These are phyloP conservation scores for Psilocybe subaeruginosa DNA, from an alignment of 768 basidiomycete species.

Conservation along the genomic window DNA sequence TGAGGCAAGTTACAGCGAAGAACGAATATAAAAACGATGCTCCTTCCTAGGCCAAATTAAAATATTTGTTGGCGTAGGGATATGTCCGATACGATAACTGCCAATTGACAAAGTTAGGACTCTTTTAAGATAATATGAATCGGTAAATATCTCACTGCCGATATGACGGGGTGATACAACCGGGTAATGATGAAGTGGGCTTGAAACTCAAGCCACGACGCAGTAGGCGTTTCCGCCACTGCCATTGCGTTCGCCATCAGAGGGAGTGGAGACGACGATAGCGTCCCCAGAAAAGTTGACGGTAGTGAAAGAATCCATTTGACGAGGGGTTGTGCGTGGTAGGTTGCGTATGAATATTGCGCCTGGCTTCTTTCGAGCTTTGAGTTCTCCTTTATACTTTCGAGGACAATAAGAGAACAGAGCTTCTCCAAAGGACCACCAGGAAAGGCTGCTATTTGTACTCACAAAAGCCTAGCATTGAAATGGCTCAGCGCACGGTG, in stretches of 20 bases:
- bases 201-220: background rate
- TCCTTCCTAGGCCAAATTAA: background rate
- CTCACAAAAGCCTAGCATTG: no score
- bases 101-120: background rate
- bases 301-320: slow-evolving; percentile 5
- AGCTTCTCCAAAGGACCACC: no score
- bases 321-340: background rate
- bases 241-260: slow-evolving; percentile 1
- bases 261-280: background rate
- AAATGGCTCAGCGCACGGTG: no score
- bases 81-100: background rate
- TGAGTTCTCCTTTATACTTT: background rate
- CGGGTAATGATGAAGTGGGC: background rate
- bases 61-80: background rate
- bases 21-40: background rate
- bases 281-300: background rate
- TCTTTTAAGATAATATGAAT: background rate
- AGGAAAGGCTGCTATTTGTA: no score
- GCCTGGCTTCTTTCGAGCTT: background rate
- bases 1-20: background rate
- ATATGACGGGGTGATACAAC: background rate
- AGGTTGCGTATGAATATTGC: background rate
- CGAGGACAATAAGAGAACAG: background rate
- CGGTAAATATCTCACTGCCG: background rate
- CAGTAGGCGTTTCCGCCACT: slow-evolving; percentile 3